These are phyloP conservation scores for Schizothecium vesticola DNA, from an alignment of 495 filamentous ascomycete genomes.

Conservation along the genomic window DNA sequence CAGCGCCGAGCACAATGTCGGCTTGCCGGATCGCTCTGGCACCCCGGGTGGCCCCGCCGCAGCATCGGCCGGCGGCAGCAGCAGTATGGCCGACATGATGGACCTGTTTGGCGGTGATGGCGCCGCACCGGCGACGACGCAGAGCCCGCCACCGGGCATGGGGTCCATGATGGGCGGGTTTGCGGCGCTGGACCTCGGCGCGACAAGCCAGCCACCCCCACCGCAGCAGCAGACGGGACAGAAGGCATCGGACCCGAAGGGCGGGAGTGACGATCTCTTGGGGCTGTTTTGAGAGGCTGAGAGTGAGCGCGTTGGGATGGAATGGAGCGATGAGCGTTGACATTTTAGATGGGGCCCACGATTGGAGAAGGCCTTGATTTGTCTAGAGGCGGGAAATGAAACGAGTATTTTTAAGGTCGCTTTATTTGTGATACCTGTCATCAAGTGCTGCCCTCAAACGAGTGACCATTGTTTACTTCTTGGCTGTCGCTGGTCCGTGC, in stretches of 20 bases:
- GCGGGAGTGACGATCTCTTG: constrained; percentile 82
- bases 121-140: not conserved
- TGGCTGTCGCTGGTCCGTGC: not conserved
- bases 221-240: constrained; percentile 45
- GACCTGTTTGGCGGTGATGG: constrained; percentile 62
- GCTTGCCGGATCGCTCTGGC: constrained; percentile 75
- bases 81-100: constrained; percentile 85
- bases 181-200: constrained; percentile 68
- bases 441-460: too few species aligned
- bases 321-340: not conserved
- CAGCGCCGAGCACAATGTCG: constrained; percentile 65
- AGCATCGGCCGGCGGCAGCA: constrained; percentile 25
- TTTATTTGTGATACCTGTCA: not conserved
- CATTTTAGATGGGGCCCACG: not conserved
- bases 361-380: not conserved
- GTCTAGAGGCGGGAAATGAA: not conserved
- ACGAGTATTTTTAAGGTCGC: not conserved
- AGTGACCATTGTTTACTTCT: not conserved
- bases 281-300: constrained; percentile 64
- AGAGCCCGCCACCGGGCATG: constrained; percentile 22
- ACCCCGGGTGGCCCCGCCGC: constrained; percentile 50
- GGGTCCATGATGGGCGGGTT: constrained; percentile 80
- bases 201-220: constrained; percentile 52
- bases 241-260: constrained; percentile 42
- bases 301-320: not conserved